These are phyloP conservation scores for Proliferodiscus dingleyae DNA, from an alignment of 2,329 filamentous ascomycete species.

Conservation along the genomic window DNA sequence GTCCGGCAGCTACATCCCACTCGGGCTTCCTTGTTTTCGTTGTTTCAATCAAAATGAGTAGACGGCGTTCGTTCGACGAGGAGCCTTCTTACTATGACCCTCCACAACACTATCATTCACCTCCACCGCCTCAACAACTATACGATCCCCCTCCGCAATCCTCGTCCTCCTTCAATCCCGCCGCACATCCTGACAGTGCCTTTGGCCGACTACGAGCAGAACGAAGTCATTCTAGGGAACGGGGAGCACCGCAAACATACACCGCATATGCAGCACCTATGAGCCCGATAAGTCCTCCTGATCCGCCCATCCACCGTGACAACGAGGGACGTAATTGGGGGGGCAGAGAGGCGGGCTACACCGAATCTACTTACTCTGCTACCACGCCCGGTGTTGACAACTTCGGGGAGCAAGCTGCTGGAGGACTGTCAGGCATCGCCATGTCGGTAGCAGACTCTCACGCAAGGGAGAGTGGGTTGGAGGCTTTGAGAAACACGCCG, in stretches of 20 bases:
- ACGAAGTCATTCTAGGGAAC: constrained; percentile 18
- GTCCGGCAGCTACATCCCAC: neutral
- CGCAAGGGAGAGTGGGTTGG: constrained; percentile 59
- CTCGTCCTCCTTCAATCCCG: constrained; percentile 11
- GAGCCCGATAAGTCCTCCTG: too few relatives aligned
- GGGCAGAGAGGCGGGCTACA: constrained; percentile 22
- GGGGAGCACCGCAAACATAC: constrained; percentile 12
- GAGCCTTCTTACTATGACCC: neutral
- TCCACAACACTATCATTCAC: neutral
- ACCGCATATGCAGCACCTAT: too few relatives aligned
- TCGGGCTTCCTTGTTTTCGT: neutral
- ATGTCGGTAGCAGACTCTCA: constrained; percentile 60
- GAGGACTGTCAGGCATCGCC: constrained; percentile 65
- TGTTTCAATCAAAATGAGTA: constrained; percentile 9
- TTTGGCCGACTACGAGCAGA: constrained; percentile 24
- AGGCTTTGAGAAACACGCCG: constrained; percentile 47
- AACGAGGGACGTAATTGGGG: constrained; percentile 23
- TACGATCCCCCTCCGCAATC: neutral
- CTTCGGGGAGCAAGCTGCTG: constrained; percentile 55
- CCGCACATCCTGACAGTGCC: constrained; percentile 23
- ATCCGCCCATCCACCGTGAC: constrained; percentile 30
- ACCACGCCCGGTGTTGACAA: constrained; percentile 64
- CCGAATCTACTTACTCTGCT: constrained; percentile 29
- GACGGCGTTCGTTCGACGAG: constrained; percentile 21
- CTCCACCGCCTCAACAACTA: constrained; percentile 9